Conservation (phyloP, 2,329 filamentous ascomycete species). For the Pseudopithomyces maydicus region DNA sequence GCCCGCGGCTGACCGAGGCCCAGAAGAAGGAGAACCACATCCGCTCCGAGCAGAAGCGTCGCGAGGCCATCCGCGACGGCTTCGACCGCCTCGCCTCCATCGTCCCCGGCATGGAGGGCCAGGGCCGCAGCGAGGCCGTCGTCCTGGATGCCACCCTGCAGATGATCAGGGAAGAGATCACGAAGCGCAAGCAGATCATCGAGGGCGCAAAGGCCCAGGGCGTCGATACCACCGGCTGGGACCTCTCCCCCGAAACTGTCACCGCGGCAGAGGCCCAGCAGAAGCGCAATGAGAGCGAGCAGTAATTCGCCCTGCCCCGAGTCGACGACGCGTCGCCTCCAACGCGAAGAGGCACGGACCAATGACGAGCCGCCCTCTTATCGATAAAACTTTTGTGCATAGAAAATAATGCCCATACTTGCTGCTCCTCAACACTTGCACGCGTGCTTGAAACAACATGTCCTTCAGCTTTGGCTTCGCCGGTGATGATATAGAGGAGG, state of each 20-base stretch:
- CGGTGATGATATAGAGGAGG: constrained; percentile 62
- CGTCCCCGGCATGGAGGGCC: constrained; percentile 80
- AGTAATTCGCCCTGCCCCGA: background rate
- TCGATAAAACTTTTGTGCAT: constrained; percentile 25
- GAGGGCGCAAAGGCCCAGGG: constrained; percentile 44
- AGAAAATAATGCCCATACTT: constrained; percentile 17
- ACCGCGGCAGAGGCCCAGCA: constrained; percentile 34
- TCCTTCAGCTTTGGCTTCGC: constrained; percentile 64
- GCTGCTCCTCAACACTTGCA: background rate
- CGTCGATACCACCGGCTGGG: constrained; percentile 37
- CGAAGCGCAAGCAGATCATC: constrained; percentile 42
- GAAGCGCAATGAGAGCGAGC: constrained; percentile 23
- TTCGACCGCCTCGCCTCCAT: constrained; percentile 82
- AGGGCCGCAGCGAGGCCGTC: constrained; percentile 82
- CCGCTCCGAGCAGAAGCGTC: constrained; percentile 69
- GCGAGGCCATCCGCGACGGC: constrained; percentile 77
- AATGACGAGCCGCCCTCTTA: constrained; percentile 17
- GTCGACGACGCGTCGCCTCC: background rate
- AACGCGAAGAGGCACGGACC: constrained; percentile 11
- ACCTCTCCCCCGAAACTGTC: constrained; percentile 36
- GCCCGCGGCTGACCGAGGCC: constrained; percentile 69
- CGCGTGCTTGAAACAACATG: constrained; percentile 20
- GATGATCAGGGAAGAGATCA: constrained; percentile 49
- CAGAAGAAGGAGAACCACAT: constrained; percentile 79
- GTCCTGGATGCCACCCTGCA: constrained; percentile 67